Conservation (phyloP, 768 basidiomycete genomes). For the Suillus placidus region DNA sequence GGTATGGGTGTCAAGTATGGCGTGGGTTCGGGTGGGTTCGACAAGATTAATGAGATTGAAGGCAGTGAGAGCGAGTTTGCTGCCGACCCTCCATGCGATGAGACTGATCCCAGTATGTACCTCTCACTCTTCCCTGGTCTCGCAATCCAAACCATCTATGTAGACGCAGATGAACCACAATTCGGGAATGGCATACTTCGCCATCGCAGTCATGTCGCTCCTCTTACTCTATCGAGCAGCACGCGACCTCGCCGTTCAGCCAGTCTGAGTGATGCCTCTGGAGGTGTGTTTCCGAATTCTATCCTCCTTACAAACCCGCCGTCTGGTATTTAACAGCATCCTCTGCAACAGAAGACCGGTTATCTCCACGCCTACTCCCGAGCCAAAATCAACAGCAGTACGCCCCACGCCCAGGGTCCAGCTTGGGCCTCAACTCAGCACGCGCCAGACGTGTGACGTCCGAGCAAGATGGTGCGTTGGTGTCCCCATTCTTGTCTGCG, state of each 20-base stretch:
- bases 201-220: slow-evolving; percentile 29
- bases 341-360: slow-evolving; percentile 26
- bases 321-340: slow-evolving; percentile 30
- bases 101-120: slow-evolving; percentile 44
- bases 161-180: slow-evolving; percentile 36
- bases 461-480: slow-evolving; percentile 47
- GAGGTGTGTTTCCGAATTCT: slow-evolving; percentile 25
- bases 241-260: slow-evolving; percentile 75
- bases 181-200: slow-evolving; percentile 26
- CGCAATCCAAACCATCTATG: slow-evolving; percentile 28
- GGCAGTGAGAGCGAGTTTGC: slow-evolving; percentile 43
- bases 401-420: slow-evolving; percentile 46
- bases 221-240: slow-evolving; percentile 41
- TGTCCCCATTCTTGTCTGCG: slow-evolving; percentile 6
- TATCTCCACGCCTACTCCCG: slow-evolving; percentile 26
- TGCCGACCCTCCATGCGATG: slow-evolving; percentile 35
- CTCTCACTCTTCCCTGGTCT: slow-evolving; percentile 14
- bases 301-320: slow-evolving; percentile 3
- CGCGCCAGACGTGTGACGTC: slow-evolving; percentile 42
- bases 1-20: slow-evolving; percentile 42
- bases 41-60: slow-evolving; percentile 52
- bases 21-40: slow-evolving; percentile 37
- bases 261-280: slow-evolving; percentile 67
- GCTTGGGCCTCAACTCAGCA: slow-evolving; percentile 42
- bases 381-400: slow-evolving; percentile 24